Conservation (phyloP, 2,329 filamentous ascomycete genomes). For the Fusarium papillatum region DNA sequence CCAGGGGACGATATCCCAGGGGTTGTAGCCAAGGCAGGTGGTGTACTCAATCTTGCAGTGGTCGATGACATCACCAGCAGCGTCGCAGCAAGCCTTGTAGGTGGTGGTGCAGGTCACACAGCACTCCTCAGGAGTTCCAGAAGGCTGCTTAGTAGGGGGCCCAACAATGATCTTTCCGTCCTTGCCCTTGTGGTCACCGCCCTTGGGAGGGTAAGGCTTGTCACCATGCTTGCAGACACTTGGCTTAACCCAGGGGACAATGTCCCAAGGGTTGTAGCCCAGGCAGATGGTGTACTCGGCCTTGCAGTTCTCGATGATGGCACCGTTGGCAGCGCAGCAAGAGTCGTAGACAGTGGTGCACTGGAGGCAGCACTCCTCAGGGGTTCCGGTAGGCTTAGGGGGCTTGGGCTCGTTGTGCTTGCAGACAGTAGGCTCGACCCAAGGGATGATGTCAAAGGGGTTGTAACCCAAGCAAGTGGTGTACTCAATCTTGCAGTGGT, state of each 20-base stretch:
- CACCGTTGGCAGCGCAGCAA: conserved; percentile 15
- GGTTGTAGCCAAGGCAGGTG: conserved; percentile 32
- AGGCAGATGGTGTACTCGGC: conserved; percentile 23
- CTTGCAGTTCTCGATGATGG: conserved; percentile 20
- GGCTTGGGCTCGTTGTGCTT: conserved; percentile 23
- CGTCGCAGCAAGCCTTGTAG: conserved; percentile 32
- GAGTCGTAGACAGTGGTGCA: conserved; percentile 29
- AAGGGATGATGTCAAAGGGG: conserved; percentile 27
- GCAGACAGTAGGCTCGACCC: conserved; percentile 31
- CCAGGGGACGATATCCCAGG: conserved; percentile 21
- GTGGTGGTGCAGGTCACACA: conserved; percentile 15
- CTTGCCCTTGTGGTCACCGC: neutral
- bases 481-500: conserved; percentile 31
- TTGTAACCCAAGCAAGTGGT: conserved; percentile 31
- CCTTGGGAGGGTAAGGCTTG: neutral
- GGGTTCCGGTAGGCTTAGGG: neutral
- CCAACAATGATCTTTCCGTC: neutral
- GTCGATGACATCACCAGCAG: conserved; percentile 20
- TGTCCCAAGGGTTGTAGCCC: conserved; percentile 21
- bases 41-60: conserved; percentile 30
- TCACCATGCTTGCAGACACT: conserved; percentile 25
- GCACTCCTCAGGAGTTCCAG: conserved; percentile 20
- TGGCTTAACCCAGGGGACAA: conserved; percentile 21
- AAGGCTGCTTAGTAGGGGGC: neutral
- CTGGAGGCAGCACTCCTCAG: conserved; percentile 7